Evolutionary conservation across 192 early-diverging fungal species (phyloP).

Genomic region (Dissophora ornata): DNA sequence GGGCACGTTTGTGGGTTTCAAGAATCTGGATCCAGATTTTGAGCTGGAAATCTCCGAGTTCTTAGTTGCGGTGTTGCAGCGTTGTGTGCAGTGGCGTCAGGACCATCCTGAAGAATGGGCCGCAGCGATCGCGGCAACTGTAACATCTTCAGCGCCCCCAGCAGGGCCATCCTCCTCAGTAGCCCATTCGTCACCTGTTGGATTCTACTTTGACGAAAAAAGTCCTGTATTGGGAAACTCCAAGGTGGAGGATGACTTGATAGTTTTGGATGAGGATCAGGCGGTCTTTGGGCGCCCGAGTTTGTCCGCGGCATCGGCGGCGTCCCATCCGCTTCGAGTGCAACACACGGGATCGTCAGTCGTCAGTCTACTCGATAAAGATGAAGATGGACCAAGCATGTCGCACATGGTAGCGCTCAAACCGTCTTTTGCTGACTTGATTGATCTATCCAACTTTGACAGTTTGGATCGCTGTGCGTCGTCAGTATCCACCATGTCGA

Average conservation of each 20-base stretch:
- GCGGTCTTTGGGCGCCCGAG: not conserved
- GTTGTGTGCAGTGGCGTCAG: not conserved
- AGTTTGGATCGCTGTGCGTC: not conserved
- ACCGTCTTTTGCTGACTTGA: not conserved
- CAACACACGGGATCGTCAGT: conserved; percentile 6
- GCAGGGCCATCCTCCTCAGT: not conserved
- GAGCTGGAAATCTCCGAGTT: conserved; percentile 24
- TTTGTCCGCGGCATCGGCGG: too few species aligned
- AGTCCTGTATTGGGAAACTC: too few species aligned
- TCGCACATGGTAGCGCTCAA: not conserved
- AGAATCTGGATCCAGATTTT: conserved; percentile 16
- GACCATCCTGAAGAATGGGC: not conserved
- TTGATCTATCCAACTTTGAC: conserved; percentile 7
- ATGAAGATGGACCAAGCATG: not conserved
- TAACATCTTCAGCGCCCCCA: not conserved
- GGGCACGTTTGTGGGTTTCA: conserved; percentile 19
- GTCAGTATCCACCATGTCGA: not conserved
- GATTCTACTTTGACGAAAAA: not conserved
- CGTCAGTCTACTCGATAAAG: conserved; percentile 9
- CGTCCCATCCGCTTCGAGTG: not conserved
- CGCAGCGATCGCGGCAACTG: not conserved
- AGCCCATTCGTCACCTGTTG: not conserved
- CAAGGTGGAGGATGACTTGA: conserved; percentile 4
- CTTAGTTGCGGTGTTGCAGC: not conserved
- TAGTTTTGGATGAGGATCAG: not conserved